phyloP scores from a whole-genome alignment of 2,329 filamentous ascomycete species.

The Diaporthe sp. region DNA sequence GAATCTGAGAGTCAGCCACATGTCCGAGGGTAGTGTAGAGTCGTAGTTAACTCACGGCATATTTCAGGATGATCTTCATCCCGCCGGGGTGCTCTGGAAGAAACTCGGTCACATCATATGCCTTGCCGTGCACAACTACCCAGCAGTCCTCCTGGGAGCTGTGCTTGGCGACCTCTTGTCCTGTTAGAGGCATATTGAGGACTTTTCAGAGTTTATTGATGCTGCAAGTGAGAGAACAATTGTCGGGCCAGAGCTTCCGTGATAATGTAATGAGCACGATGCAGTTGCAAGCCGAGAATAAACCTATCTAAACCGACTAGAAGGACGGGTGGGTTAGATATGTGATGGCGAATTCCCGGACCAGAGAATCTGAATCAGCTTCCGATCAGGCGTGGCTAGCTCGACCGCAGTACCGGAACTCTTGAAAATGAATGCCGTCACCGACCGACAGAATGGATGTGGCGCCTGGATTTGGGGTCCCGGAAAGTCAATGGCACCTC shows the following conservation, averaged over 20 bases:
- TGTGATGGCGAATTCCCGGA: slow-evolving; percentile 4
- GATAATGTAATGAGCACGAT: not conserved
- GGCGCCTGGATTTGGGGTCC: slow-evolving; percentile 20
- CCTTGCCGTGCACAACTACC: slow-evolving; percentile 89
- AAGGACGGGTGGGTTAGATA: not conserved
- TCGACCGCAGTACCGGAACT: slow-evolving; percentile 16
- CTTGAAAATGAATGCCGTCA: slow-evolving; percentile 34
- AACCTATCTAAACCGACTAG: not conserved
- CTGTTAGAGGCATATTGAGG: slow-evolving; percentile 59
- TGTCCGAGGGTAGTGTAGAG: no score
- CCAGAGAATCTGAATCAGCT: slow-evolving; percentile 7
- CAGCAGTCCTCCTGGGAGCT: slow-evolving; percentile 87
- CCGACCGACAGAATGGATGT: slow-evolving; percentile 19
- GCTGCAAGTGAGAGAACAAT: not conserved
- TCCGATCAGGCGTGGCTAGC: slow-evolving; percentile 1
- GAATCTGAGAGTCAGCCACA: not conserved
- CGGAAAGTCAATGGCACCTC: slow-evolving; percentile 27
- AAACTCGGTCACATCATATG: slow-evolving; percentile 92
- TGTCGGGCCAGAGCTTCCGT: not conserved
- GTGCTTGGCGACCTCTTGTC: slow-evolving; percentile 75
- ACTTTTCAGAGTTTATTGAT: not conserved
- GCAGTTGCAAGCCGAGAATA: not conserved
- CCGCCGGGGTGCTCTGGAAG: slow-evolving; percentile 94
- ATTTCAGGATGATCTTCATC: slow-evolving; percentile 94
- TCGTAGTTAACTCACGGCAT: slow-evolving; percentile 68